Evolutionary conservation across 2,329 filamentous ascomycete genomes (phyloP), one percentile per base, ranked within the genome.

Genomic region (Talaromyces sp.): DNA sequence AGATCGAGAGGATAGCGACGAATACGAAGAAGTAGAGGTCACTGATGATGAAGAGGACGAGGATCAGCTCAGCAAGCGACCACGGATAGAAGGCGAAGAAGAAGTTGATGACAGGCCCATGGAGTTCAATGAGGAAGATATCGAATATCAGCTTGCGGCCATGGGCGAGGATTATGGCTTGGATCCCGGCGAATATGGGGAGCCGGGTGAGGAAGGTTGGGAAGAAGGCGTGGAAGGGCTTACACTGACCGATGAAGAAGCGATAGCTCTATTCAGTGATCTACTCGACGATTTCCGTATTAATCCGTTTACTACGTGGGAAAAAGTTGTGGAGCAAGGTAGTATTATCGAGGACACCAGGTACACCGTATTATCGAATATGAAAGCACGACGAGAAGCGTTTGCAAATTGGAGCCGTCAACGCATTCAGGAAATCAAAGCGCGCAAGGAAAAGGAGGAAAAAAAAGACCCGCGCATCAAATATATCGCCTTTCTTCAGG

Each of bases 41-140:
- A 89, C 86, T 13, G 87, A 89, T 63, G 81, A 82, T 60, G 81
- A 83, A 68, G 78, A 72, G 19, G 82, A 84, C 52, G 82, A 78
- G 13, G 76, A 83, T 85, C 75, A 77, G 69, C 79, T 74, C 64
- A 63, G 3, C 16, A 86, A 82, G 77, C 83, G 56, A 33, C 56
- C 37, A 31, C 37, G 56, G 13, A 45, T 59, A 39, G 22, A 45
- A 19, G 39, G 37, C 74, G 65, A 63, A 2, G 8, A 86, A 82
- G 77, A 83, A 67, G 66, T 66, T 68, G 71, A 79, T 13, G 78
- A 84, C 13, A 77, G 80, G 54, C 79, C 82, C 1, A 79, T 95
- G 8, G 94, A 97, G 72, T 96, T 97, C 72, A 91, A 90, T 64
- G 95, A 98, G 76, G 94, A 93, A 62, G 95, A 99, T 73, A 96